phyloP scores from a whole-genome alignment of 768 basidiomycete species.

The Sporobolomyces roseus region DNA sequence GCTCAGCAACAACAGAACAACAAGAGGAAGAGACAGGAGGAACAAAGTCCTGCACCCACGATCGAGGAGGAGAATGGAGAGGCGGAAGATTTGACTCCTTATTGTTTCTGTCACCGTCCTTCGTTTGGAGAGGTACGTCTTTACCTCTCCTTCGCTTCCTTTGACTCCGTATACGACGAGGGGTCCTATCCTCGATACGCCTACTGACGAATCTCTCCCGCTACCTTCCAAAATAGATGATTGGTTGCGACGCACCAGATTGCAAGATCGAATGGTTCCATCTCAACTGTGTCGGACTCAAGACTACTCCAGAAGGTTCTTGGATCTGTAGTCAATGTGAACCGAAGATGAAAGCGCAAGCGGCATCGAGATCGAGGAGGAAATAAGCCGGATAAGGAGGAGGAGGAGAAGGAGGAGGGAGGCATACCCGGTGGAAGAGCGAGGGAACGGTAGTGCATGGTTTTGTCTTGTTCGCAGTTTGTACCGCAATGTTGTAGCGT shows the following conservation, averaged over 20 bases:
- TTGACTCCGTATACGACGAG: background rate
- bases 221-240: no score
- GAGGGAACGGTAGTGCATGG: no score
- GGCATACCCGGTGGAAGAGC: no score
- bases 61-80: slow-evolving; percentile 46
- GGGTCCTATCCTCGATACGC: no score
- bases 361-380: slow-evolving; percentile 8
- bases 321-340: slow-evolving; percentile 39
- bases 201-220: no score
- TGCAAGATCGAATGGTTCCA: slow-evolving; percentile 44
- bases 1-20: slow-evolving; percentile 49
- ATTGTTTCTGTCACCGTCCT: slow-evolving; percentile 41
- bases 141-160: background rate
- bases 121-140: slow-evolving; percentile 39
- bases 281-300: slow-evolving; percentile 40
- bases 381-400: no score
- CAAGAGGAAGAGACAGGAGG: slow-evolving; percentile 51
- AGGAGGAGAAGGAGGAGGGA: background rate
- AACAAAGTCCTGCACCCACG: slow-evolving; percentile 46
- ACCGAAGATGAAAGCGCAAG: slow-evolving; percentile 19
- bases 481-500: no score
- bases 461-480: no score
- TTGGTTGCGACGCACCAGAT: slow-evolving; percentile 41
- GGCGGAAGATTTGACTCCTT: slow-evolving; percentile 42
- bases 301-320: slow-evolving; percentile 33